These are phyloP conservation scores for Fusarium lateritium DNA, from an alignment of 2,329 filamentous ascomycete genomes.

Conservation along the genomic window DNA sequence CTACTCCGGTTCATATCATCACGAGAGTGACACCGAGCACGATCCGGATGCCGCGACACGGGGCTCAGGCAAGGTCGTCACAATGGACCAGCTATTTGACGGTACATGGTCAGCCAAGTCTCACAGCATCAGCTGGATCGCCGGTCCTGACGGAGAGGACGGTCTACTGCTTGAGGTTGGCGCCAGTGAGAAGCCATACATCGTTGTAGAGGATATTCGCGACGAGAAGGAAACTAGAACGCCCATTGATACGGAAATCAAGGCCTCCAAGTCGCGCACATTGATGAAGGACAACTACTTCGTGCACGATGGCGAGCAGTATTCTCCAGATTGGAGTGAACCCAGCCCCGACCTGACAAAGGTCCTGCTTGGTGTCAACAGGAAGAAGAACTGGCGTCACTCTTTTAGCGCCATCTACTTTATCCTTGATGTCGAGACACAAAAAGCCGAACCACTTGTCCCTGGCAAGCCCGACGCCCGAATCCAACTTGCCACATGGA, in stretches of 20 bases:
- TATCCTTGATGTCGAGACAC: conserved; percentile 89
- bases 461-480: conserved; percentile 74
- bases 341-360: conserved; percentile 89
- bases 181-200: conserved; percentile 75
- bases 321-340: conserved; percentile 74
- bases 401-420: conserved; percentile 90
- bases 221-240: conserved; percentile 56
- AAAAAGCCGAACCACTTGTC: conserved; percentile 83
- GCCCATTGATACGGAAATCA: conserved; percentile 49
- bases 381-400: conserved; percentile 87
- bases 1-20: conserved; percentile 74
- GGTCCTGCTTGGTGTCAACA: conserved; percentile 84
- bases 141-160: conserved; percentile 82
- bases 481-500: conserved; percentile 91
- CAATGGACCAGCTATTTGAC: conserved; percentile 77
- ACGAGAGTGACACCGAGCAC: conserved; percentile 73
- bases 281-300: conserved; percentile 82
- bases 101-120: conserved; percentile 76
- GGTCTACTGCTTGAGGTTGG: conserved; percentile 85
- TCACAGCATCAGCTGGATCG: conserved; percentile 83
- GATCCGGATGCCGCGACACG: conserved; percentile 76
- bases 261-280: conserved; percentile 69
- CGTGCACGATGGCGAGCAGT: conserved; percentile 66
- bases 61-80: conserved; percentile 80
- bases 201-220: conserved; percentile 90